These are phyloP conservation scores for Mycogone perniciosa DNA, from an alignment of 2,329 filamentous ascomycete genomes.

Conservation along the genomic window DNA sequence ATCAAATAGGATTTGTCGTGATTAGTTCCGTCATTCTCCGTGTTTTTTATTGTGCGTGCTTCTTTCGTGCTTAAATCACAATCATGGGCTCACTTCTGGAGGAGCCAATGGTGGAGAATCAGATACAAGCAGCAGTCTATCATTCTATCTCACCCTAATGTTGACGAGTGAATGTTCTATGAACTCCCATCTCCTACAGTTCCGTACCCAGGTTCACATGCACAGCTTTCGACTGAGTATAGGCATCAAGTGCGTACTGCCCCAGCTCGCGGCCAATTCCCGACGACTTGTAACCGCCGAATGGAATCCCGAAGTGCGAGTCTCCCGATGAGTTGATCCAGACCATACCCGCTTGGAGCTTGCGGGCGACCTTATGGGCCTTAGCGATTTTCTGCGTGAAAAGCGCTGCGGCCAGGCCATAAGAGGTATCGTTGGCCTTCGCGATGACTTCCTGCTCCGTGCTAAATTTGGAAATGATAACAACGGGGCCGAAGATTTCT, in stretches of 20 bases:
- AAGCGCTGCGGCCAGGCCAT: conserved; percentile 48
- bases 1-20: too few species aligned
- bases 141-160: too few species aligned
- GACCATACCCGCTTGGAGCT: conserved; percentile 47
- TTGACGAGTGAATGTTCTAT: too few species aligned
- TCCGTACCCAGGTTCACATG: too few species aligned
- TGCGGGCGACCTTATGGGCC: conserved; percentile 35
- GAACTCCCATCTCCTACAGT: too few species aligned
- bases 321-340: conserved; percentile 29
- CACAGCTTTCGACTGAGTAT: background rate
- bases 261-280: background rate
- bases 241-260: background rate
- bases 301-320: conserved; percentile 22
- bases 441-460: conserved; percentile 20
- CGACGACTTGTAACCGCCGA: conserved; percentile 18
- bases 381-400: conserved; percentile 47
- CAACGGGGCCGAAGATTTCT: conserved; percentile 27
- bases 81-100: too few species aligned
- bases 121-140: too few species aligned
- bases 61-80: too few species aligned
- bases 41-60: too few species aligned
- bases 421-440: conserved; percentile 37
- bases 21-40: too few species aligned
- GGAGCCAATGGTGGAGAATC: too few species aligned
- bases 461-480: conserved; percentile 21